Evolutionary conservation across 2,329 filamentous ascomycete species (phyloP).

Genomic region (Neofusicoccum cordaticola): DNA sequence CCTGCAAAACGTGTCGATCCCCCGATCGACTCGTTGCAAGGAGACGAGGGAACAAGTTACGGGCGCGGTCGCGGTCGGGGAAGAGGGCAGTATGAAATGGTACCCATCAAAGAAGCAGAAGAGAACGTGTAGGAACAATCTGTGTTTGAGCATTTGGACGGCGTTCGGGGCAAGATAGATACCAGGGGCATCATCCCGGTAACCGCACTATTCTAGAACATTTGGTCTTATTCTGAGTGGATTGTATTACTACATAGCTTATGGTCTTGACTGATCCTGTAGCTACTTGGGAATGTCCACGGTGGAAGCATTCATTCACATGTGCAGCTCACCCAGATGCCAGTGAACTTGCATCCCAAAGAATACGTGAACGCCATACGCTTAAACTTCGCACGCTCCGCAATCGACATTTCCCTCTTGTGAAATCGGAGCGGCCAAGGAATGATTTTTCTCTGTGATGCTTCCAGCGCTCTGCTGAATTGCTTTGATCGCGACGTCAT

Average conservation of each 20-base stretch:
- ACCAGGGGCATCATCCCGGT: not conserved
- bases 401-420: no score
- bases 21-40: constrained; percentile 20
- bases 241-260: not conserved
- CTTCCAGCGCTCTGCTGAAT: no score
- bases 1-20: constrained; percentile 22
- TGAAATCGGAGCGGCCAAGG: no score
- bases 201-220: not conserved
- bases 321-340: no score
- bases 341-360: no score
- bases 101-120: constrained; percentile 39
- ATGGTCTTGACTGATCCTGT: no score
- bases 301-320: no score
- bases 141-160: constrained; percentile 28
- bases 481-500: no score
- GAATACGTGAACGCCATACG: no score
- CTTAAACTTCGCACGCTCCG: no score
- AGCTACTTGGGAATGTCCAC: no score
- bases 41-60: constrained; percentile 39
- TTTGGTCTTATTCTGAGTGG: not conserved
- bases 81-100: constrained; percentile 49
- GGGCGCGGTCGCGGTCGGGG: constrained; percentile 41
- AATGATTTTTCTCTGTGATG: no score
- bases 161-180: constrained; percentile 25
- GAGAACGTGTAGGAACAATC: constrained; percentile 31